Evolutionary conservation across 176 grass and related monocot genomes (phyloP), one percentile per base, ranked within the genome.

Genomic region (Lolium rigidum): DNA sequence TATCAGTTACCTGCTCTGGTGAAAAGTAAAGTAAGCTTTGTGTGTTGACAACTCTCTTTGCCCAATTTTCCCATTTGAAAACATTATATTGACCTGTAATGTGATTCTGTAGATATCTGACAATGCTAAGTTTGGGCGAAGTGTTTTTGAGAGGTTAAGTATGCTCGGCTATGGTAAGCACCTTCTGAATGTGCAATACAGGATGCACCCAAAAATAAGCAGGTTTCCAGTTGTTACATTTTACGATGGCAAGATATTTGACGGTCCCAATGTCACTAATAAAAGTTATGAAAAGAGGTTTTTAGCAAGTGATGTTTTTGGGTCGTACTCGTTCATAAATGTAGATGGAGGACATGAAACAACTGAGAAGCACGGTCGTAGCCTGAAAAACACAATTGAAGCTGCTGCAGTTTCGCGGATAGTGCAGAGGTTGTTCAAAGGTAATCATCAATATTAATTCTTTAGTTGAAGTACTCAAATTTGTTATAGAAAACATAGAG

Each of bases 161-260:
- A 86, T 59, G 18, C 58, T 93, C 4, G 91, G 82, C 25, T 80
- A 86, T 18, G 22, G 62, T 48, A 93, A 93, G 48, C 78, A 93
- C 73, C 91, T 95, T 62, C 85, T 95, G 16, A 81, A 90, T 85
- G 62, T 92, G 38, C 90, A 95, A 56, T 95, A 92, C 39, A 82
- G 93, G 64, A 95, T 95, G 93, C 87, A 95, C 72, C 90, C 82
- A 17, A 83, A 69, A 16, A 92, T 95, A 54, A 95, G 93, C 66
- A 90, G 39, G 21, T 95, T 95, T 90, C 93, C 90, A n/a, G 87
- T 83, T 67, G n/a, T 54, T 1, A 92, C 39, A 26, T 92, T 92
- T 70, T 95, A 95, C 39, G 41, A 90, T 13, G 82, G 77, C 10
- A 85, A 90, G 76, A 76, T 95, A 73, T 80, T 66, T 39, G 79